These are phyloP conservation scores for Penicillium sp. DNA, from an alignment of 2,329 filamentous ascomycete genomes.

Conservation along the genomic window DNA sequence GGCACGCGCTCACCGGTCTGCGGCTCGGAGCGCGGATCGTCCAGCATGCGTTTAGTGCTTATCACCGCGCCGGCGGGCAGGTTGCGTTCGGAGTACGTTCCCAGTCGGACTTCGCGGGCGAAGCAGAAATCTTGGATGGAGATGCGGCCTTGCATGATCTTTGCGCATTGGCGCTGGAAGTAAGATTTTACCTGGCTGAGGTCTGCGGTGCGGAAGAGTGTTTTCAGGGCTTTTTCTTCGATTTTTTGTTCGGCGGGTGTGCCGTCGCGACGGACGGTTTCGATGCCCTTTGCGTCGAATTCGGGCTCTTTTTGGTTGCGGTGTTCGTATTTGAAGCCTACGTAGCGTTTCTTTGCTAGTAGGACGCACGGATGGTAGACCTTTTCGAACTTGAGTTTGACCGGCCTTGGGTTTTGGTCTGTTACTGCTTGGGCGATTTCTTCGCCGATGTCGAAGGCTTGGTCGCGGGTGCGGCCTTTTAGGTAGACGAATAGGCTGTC, in stretches of 20 bases:
- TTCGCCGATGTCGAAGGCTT: slow-evolving; percentile 88
- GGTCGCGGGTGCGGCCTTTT: slow-evolving; percentile 77
- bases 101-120: slow-evolving; percentile 84
- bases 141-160: slow-evolving; percentile 85
- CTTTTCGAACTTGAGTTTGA: slow-evolving; percentile 98
- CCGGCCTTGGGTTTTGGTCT: slow-evolving; percentile 79
- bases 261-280: slow-evolving; percentile 91
- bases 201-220: slow-evolving; percentile 87
- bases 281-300: slow-evolving; percentile 97
- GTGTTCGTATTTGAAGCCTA: slow-evolving; percentile 93
- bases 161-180: slow-evolving; percentile 84
- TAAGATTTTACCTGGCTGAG: slow-evolving; percentile 84
- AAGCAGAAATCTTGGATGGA: slow-evolving; percentile 97
- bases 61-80: slow-evolving; percentile 86
- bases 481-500: slow-evolving; percentile 91
- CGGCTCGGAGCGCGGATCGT: slow-evolving; percentile 80
- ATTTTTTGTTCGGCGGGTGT: slow-evolving; percentile 96
- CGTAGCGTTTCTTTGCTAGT: slow-evolving; percentile 95
- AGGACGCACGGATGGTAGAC: slow-evolving; percentile 95
- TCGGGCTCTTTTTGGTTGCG: slow-evolving; percentile 72
- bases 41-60: slow-evolving; percentile 78
- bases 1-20: slow-evolving; percentile 94
- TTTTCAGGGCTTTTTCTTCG: slow-evolving; percentile 83
- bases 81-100: slow-evolving; percentile 79
- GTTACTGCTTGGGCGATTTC: slow-evolving; percentile 89